Base-by-base conservation (phyloP, 2,329 filamentous ascomycete species). In the Cytospora piceicola region DNA sequence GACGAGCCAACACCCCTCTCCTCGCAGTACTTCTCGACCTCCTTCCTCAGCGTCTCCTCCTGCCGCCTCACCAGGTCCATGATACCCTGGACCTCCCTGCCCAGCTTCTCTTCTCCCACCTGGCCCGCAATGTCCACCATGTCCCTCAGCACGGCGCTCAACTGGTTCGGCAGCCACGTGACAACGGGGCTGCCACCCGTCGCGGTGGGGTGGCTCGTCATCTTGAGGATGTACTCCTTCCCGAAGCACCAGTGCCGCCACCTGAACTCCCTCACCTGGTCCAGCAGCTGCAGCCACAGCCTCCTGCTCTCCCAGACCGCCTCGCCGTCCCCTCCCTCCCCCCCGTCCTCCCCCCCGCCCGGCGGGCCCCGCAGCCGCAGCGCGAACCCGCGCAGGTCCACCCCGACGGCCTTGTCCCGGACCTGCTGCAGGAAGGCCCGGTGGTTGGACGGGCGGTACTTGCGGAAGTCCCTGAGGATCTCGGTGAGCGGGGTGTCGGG, bases 231-330 rank as follows among this genome's bases (percentile, higher is more conserved):
- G 74, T 94, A 94, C 81, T 94, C 91, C 66, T 91, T 83, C 2
- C 90, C 92, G 74, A 94, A 94, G 75, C 90, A 92, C 91, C 91
- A 94, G 77, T 94, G 91, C 8, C 91, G 82, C 90, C 91, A 94
- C 67, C 91, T 81, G 80, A 94, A 94, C 75, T 92, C 90, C 64
- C 91, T 86, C 11, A 94, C 90, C 76, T 93, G 88, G 75, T 94
- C 84, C 57, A 94, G 81, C 30, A 88, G 82, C 68, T 85, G 80
- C 4, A 91, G 80, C 79, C 90, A 92, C 4, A 89, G 79, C 59
- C 84, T 77, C 20, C 85, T 79, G 63, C 85, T 85, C 72, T 86
- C 78, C 68, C 82, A 80, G 39, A 90, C 75, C 12, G 82, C 79
- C 22, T 81, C 77, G 17, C 71, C 72, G 20, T 72, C 68, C 30